Evolutionary conservation across 257 asterid species (phyloP), one percentile per base, ranked within the genome.

Genomic region (Nyctanthes arbortristis): DNA sequence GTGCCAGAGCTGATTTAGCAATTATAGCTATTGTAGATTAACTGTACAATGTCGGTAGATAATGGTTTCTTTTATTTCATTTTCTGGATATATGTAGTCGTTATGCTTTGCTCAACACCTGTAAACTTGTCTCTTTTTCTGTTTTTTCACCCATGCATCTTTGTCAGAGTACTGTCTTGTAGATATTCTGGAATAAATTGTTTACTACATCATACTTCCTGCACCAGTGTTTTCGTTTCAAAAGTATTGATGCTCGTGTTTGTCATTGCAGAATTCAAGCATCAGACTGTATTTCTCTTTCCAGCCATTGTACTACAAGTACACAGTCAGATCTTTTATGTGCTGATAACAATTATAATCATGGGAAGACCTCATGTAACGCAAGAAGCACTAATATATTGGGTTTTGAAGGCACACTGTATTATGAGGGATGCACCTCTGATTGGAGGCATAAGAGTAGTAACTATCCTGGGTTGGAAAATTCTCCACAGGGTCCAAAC

Each of bases 261-360:
- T 73, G 35, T 43, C 57, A 78, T 63, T 82, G 78, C 83, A 92
- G 97, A 74, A 63, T 80, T 70, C 87, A 72, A 81, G 84, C 80
- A 63, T 74, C 73, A 35, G 30, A 60, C 72, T 61, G 52, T 63
- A 39, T 84, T 74, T 73, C 84, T 57, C 72, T 67, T 77, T 73
- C 78, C 68, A 76, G 81, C 75, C 79, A 70, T 60, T 77, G 57
- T 63, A 67, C 54, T 58, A 66, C 68, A 56, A 43, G 75, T 37
- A 80, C 76, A 45, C 73, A 73, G 61, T 28, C 78, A 52, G 82
- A 80, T 52, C 75, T 78, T 74, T 22, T 66, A 37, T 67, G 65
- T 61, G 82, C 63, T 54, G 78, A 70, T 54, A 81, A 75, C 29
- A 72, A 74, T 49, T 61, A 52, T 45, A 58, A 72, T 80, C 67